A percentile compares a stretch with the other conserved stretches of the same genome.
These are phyloP conservation scores for Podospora comata DNA, from an alignment of 495 filamentous ascomycete genomes.

Conservation along the genomic window DNA sequence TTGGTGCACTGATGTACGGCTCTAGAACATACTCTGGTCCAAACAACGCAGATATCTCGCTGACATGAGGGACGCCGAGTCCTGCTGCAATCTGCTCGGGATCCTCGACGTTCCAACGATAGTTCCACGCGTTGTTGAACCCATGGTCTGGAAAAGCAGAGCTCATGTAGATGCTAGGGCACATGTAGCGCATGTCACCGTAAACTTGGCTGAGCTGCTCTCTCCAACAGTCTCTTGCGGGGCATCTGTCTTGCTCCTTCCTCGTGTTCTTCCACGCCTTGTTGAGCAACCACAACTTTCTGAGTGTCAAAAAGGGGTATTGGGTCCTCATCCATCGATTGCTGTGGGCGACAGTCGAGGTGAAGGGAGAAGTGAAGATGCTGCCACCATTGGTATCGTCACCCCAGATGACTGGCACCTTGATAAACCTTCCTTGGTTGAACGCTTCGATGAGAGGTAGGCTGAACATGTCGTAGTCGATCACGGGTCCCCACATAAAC, in stretches of 20 bases:
- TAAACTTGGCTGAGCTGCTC: constrained; percentile 60
- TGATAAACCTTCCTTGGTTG: constrained; percentile 57
- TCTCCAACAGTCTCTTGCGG: constrained; percentile 53
- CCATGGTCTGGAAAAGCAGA: constrained; percentile 40
- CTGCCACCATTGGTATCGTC: constrained; percentile 71
- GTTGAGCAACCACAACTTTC: constrained; percentile 56
- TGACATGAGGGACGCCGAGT: constrained; percentile 59
- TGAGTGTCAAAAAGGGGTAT: constrained; percentile 54
- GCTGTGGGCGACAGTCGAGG: constrained; percentile 44
- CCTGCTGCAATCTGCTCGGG: constrained; percentile 46
- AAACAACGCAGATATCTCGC: constrained; percentile 63
- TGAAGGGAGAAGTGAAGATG: constrained; percentile 54
- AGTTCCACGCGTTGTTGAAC: constrained; percentile 52
- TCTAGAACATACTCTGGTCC: constrained; percentile 33
- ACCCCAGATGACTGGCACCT: constrained; percentile 67
- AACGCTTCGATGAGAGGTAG: constrained; percentile 61
- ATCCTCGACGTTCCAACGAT: constrained; percentile 64
- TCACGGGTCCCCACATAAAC: constrained; percentile 53
- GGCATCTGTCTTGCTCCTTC: constrained; percentile 33
- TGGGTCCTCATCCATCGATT: constrained; percentile 60
- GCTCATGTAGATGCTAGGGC: constrained; percentile 59
- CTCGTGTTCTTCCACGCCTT: constrained; percentile 52
- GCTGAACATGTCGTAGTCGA: constrained; percentile 56
- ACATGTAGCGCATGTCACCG: constrained; percentile 73
- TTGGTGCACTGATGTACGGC: constrained; percentile 33